Conservation (phyloP, 352 stramenopile genomes). For the Plasmopara muralis region DNA sequence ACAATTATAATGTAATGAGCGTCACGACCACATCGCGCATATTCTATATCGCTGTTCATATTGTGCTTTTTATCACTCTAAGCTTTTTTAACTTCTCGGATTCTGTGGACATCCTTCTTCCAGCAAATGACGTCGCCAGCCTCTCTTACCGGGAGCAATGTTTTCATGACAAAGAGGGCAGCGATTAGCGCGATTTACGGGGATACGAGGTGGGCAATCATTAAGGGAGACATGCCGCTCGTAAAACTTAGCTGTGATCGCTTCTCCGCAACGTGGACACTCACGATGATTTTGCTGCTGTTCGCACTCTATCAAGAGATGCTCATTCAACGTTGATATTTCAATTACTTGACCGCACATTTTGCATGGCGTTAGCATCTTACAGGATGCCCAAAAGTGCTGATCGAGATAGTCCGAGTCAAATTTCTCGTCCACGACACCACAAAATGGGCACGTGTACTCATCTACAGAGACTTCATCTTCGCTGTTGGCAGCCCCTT, state of each 20-base stretch:
- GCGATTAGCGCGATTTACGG: constrained; percentile 58
- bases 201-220: constrained; percentile 55
- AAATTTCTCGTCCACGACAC: constrained; percentile 79
- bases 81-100: constrained; percentile 37
- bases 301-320: constrained; percentile 84
- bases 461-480: constrained; percentile 70
- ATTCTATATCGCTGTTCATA: no score
- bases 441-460: constrained; percentile 90
- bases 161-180: constrained; percentile 81
- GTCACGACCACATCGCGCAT: no score
- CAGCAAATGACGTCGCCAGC: constrained; percentile 65
- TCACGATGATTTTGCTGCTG: constrained; percentile 77
- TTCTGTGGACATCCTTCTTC: constrained; percentile 72
- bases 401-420: constrained; percentile 87
- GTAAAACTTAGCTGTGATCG: constrained; percentile 79
- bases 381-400: constrained; percentile 90
- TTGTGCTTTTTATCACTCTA: no score
- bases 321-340: constrained; percentile 85
- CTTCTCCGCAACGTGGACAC: constrained; percentile 74
- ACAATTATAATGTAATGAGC: not conserved
- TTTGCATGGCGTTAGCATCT: constrained; percentile 88
- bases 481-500: constrained; percentile 38
- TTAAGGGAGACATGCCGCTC: constrained; percentile 73
- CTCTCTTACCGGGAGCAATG: constrained; percentile 51
- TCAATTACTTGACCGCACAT: constrained; percentile 92